Percentiles rank a stretch among this genome's conserved stretches.
phyloP scores from a whole-genome alignment of 495 filamentous ascomycete species.

The Rhypophila decipiens region DNA sequence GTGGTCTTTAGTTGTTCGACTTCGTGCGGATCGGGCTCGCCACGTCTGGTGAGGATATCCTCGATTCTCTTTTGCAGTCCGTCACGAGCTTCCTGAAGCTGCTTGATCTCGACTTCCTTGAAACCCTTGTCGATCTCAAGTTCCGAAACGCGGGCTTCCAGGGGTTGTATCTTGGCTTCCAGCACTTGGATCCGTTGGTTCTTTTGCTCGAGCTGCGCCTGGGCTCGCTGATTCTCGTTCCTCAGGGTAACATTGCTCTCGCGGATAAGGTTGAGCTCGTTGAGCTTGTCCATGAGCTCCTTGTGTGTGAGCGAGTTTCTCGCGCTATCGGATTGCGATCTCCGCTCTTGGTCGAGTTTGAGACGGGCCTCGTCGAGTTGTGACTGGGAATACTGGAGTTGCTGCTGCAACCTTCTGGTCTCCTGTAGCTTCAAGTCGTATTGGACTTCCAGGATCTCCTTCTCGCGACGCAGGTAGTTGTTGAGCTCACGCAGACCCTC shows the following conservation, averaged over 20 bases:
- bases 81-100: constrained; percentile 82
- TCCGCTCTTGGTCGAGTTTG: constrained; percentile 81
- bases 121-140: constrained; percentile 72
- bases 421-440: constrained; percentile 84
- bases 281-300: constrained; percentile 86
- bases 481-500: constrained; percentile 84
- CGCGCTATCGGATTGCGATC: constrained; percentile 64
- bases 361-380: constrained; percentile 82
- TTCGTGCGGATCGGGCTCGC: constrained; percentile 87
- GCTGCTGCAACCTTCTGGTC: constrained; percentile 76
- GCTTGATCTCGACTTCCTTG: constrained; percentile 76
- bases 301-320: constrained; percentile 68
- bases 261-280: constrained; percentile 88
- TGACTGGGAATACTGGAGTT: constrained; percentile 76
- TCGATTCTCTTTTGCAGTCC: constrained; percentile 89
- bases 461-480: constrained; percentile 86
- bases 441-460: constrained; percentile 95
- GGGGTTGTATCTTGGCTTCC: constrained; percentile 67
- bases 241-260: constrained; percentile 87
- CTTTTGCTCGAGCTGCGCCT: constrained; percentile 68
- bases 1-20: constrained; percentile 74
- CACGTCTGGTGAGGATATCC: constrained; percentile 91
- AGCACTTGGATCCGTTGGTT: constrained; percentile 66
- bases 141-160: constrained; percentile 70
- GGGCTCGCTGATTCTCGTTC: constrained; percentile 72